Base-by-base conservation (phyloP, 768 basidiomycete genomes). In the Melanogaster broomeanus region DNA sequence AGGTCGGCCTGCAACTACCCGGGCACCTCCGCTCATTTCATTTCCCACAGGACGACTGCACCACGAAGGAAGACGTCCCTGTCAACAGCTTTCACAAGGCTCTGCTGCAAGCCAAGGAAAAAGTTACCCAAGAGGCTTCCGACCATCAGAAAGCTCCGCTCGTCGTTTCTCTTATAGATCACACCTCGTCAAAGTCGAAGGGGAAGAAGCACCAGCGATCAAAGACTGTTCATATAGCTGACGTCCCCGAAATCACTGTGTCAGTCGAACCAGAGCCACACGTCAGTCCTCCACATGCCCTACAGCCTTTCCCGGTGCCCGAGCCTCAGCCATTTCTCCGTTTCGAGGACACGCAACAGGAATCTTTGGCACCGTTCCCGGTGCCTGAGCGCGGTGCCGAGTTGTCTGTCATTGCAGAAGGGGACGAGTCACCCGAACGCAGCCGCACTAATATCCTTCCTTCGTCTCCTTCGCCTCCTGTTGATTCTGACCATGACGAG, bases 351-450 rank as follows among this genome's bases (percentile, higher is more conserved):
- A 11, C 15, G 19, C 19, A 37, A 16, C 45, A 18, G 28, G 48
- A 52, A 50, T 40, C 47, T 12, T 52, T 42, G 30, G 25, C 24
- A 4, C 48, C 49, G 22, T 47, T 54, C 25, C 22, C 28, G 66
- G 72, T 30, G 72, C 65, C 46, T 25, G 58, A 61, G n/a, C 56
- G 37, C 15, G 53, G 51, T 33, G 77, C 75, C 38, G 79, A 83
- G 45, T 67, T 90, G 31, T 90, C 87, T 25, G 75, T 86, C 48
- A 88, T 89, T 48, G 82, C 78, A 0, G 88, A 89, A 68, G 87
- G 81, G 46, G 88, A 90, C 42, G 84, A 88, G 59, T 72, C 71
- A 3, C 65, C 66, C 4, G 84, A 88, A 48, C 66, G 65, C 31
- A 67, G 60, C 57, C 44, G 33, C 48, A 34, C 31, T 27, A 43